A percentile compares a stretch with the other conserved stretches of the same genome.
These are phyloP conservation scores for Candida tunisiensis DNA, from an alignment of 1,139 yeast species.

Conservation along the genomic window DNA sequence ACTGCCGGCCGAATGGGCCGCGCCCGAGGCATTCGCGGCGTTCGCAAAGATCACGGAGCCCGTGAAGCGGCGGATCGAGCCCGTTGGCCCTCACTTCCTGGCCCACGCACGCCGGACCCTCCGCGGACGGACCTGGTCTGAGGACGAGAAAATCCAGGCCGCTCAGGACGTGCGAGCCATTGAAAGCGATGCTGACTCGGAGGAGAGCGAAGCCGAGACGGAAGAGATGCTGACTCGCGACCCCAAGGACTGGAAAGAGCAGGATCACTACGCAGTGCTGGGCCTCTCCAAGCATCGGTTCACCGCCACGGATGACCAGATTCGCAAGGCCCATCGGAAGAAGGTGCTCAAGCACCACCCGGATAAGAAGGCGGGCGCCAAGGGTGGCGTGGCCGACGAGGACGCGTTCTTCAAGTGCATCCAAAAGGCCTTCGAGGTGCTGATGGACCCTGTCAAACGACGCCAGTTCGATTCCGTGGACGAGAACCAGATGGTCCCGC, in stretches of 20 bases:
- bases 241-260: slow-evolving; percentile 96
- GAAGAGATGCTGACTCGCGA: slow-evolving; percentile 65
- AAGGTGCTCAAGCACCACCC: slow-evolving; percentile 97
- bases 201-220: slow-evolving; percentile 64
- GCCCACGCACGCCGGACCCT: slow-evolving; percentile 95
- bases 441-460: slow-evolving; percentile 75
- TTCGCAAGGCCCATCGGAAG: slow-evolving; percentile 93
- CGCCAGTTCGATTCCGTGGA: slow-evolving; percentile 94
- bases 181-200: slow-evolving; percentile 58
- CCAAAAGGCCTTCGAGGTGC: slow-evolving; percentile 87
- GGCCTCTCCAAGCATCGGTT: slow-evolving; percentile 85
- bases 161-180: slow-evolving; percentile 66
- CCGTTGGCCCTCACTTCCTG: slow-evolving; percentile 89
- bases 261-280: slow-evolving; percentile 90
- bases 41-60: slow-evolving; percentile 35
- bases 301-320: slow-evolving; percentile 84
- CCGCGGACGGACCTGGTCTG: slow-evolving; percentile 98
- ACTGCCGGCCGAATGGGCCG: slow-evolving; percentile 2
- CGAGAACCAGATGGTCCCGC: slow-evolving; percentile 65
- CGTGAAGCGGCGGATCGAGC: slow-evolving; percentile 79
- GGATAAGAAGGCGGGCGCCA: slow-evolving; percentile 88
- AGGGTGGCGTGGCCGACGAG: slow-evolving; percentile 80
- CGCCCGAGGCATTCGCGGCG: slow-evolving; percentile 11
- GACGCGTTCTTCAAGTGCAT: slow-evolving; percentile 97
- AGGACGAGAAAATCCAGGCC: slow-evolving; percentile 87